Evolutionary conservation across 495 filamentous ascomycete genomes (phyloP).

Genomic region (Xylaria nigripes): DNA sequence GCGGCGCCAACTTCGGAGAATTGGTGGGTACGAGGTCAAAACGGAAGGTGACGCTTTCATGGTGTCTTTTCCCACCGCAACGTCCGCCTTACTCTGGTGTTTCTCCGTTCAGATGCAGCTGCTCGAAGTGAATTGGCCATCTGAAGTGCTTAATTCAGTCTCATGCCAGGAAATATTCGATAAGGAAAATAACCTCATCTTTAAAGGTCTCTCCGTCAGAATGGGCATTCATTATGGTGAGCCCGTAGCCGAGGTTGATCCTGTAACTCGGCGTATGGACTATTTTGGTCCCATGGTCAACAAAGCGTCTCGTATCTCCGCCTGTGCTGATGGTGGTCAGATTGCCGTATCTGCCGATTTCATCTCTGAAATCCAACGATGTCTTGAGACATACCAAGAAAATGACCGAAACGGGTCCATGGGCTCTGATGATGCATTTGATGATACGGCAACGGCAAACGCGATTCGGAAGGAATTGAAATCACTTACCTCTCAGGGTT

Average conservation of each 20-base stretch:
- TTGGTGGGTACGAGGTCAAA: constrained; percentile 98
- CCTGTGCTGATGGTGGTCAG: constrained; percentile 93
- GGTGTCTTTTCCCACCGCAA: constrained; percentile 95
- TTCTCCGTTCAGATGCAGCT: constrained; percentile 87
- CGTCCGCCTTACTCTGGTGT: constrained; percentile 87
- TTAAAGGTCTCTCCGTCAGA: constrained; percentile 83
- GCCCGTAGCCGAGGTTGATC: constrained; percentile 90
- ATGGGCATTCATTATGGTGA: constrained; percentile 97
- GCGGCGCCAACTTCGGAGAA: constrained; percentile 82
- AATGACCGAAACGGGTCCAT: constrained; percentile 59
- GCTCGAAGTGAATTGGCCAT: constrained; percentile 83
- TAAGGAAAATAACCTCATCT: constrained; percentile 80
- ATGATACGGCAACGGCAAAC: constrained; percentile 60
- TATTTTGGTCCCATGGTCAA: constrained; percentile 99
- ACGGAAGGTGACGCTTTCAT: constrained; percentile 99
- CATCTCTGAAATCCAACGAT: constrained; percentile 88
- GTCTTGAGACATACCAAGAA: constrained; percentile 76
- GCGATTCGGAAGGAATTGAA: constrained; percentile 82
- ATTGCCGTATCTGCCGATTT: constrained; percentile 96
- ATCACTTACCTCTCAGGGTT: constrained; percentile 82
- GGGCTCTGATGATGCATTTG: constrained; percentile 58
- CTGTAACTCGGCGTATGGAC: constrained; percentile 95
- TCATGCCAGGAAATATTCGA: constrained; percentile 77
- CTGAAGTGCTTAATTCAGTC: constrained; percentile 79
- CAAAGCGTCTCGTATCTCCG: constrained; percentile 83